Conservation (phyloP, 192 early-diverging fungal species). For the Mortierella alpina region DNA sequence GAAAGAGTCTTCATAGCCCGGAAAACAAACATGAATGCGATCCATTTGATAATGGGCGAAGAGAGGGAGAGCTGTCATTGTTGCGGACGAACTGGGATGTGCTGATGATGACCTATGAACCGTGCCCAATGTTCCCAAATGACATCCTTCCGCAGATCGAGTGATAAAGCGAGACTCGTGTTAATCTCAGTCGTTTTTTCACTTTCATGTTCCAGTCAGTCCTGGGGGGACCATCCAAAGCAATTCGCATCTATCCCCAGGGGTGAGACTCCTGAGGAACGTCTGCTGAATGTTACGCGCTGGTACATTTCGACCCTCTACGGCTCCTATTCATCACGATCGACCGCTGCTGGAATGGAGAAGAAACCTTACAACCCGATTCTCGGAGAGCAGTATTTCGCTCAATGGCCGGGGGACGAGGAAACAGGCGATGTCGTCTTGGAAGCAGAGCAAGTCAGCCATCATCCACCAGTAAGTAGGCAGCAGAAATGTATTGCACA, state of each 20-base stretch:
- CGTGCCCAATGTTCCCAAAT: too few species aligned
- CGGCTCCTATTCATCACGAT: slow-evolving; percentile 75
- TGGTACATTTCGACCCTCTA: slow-evolving; percentile 89
- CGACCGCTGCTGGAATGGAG: slow-evolving; percentile 75
- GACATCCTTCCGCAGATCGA: background rate
- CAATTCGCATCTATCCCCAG: slow-evolving; percentile 72
- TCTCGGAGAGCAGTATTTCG: slow-evolving; percentile 62
- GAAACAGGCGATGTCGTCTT: slow-evolving; percentile 32
- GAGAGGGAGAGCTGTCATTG: too few species aligned
- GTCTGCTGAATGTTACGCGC: slow-evolving; percentile 75
- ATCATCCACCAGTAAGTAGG: slow-evolving; percentile 61
- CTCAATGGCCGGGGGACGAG: slow-evolving; percentile 55
- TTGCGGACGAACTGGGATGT: too few species aligned
- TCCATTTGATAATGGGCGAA: too few species aligned
- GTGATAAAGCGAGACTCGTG: background rate
- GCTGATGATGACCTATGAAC: too few species aligned
- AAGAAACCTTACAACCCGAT: slow-evolving; percentile 82
- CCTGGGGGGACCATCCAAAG: slow-evolving; percentile 69
- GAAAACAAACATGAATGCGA: too few species aligned
- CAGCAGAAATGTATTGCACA: too few species aligned
- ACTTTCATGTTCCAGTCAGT: slow-evolving; percentile 50
- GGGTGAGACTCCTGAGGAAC: slow-evolving; percentile 66
- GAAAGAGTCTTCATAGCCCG: background rate
- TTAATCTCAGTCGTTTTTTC: background rate
- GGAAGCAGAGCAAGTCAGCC: slow-evolving; percentile 60